These are phyloP conservation scores for Staphylotrichum longicolle DNA, from an alignment of 495 filamentous ascomycete species.

Conservation along the genomic window DNA sequence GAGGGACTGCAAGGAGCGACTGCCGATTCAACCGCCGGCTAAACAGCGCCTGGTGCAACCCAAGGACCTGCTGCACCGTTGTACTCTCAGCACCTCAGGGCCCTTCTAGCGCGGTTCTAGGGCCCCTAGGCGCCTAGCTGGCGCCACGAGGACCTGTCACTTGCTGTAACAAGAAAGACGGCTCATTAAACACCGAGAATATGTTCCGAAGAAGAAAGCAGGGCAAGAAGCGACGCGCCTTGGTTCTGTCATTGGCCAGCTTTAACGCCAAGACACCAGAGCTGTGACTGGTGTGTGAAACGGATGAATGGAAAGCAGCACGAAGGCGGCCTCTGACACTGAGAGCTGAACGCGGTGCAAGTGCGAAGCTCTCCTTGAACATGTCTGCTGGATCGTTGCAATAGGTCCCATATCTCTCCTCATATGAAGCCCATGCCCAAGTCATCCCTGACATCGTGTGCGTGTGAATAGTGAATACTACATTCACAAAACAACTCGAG, in stretches of 20 bases:
- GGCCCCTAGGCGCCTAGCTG: neutral
- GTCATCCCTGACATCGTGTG: neutral
- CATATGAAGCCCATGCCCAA: neutral
- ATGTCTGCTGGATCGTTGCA: no score
- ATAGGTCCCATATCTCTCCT: neutral
- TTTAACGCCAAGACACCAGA: no score
- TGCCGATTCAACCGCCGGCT: conserved; percentile 30
- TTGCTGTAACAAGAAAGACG: conserved; percentile 15
- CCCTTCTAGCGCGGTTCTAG: neutral
- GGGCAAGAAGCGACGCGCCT: neutral
- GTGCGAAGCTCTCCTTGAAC: neutral
- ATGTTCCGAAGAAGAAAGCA: neutral
- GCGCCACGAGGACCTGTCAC: conserved; percentile 10
- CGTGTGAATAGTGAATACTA: neutral
- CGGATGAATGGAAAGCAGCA: neutral
- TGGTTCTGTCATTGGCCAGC: neutral
- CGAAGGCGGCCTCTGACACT: no score
- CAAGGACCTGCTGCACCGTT: neutral
- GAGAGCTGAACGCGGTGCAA: no score
- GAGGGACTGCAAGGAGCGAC: neutral
- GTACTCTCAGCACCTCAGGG: neutral
- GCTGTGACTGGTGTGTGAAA: no score
- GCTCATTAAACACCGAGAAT: conserved; percentile 12
- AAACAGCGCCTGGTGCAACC: conserved; percentile 20
- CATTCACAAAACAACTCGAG: neutral